Evolutionary conservation across 148 eudicot genomes (phyloP), one percentile per base, ranked within the genome.

Genomic region (Hydrangea macrophylla): DNA sequence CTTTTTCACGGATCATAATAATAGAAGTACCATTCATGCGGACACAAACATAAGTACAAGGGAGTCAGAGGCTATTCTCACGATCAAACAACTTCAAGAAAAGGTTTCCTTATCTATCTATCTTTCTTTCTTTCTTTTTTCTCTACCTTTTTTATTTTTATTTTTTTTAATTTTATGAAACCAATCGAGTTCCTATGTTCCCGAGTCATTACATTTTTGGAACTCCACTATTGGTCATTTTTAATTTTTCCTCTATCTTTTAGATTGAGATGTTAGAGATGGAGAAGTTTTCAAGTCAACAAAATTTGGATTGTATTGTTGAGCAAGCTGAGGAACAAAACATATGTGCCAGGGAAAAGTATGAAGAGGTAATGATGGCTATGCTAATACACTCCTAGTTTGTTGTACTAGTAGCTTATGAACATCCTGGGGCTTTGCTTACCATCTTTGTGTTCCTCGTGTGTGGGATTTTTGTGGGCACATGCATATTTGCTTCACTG

Each of bases 1-100:
- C 30, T 17, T 35, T 59, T 33, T 65, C 27, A 37, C 74, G 20
- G 45, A 72, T 64, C 17, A 55, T 76, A 60, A 42, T 18, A 40
- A 51, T 60, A 58, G 54, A 61, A 58, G 51, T 60, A 40, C 71
- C 56, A n/a, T 53, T 56, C 60, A 31, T 32, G 51, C 37, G 27
- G 78, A 75, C 64, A 79, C 37, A 62, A 62, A 10, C 64, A 62
- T 37, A 61, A 70, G 58, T 42, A 67, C 69, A 18, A 73, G 74
- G 63, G 91, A 88, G 45, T 70, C 83, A 18, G 96, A 89, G 45
- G 84, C 92, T 71, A 82, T 74, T 68, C 70, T 75, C 42, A 82
- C 86, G 66, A 85, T 86, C 58, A 84, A 79, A 75, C 88, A 86
- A 68, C 88, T 90, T 60, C 85, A 86, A 73, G 90, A 93, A 51